Percentiles rank a stretch among this genome's conserved stretches.
These are phyloP conservation scores for Solanum paucissectum DNA, from an alignment of 257 asterid genomes.

Conservation along the genomic window DNA sequence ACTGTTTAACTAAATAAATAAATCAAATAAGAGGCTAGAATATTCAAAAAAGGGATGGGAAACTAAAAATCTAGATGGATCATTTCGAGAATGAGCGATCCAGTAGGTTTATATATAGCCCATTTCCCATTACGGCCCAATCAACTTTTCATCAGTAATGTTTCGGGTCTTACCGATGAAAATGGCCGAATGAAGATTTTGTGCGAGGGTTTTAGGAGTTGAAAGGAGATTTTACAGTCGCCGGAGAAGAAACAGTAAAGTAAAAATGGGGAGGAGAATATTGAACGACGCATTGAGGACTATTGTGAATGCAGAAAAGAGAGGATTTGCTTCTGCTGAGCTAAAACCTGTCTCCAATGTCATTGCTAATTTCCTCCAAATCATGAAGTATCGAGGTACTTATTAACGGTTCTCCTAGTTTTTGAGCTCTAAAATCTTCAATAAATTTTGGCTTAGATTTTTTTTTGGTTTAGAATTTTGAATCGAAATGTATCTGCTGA, in stretches of 20 bases:
- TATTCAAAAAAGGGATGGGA: not conserved
- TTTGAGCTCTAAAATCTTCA: not conserved
- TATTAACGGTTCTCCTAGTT: not conserved
- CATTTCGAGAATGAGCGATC: not conserved
- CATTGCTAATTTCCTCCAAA: conserved; percentile 77
- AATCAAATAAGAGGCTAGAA: not conserved
- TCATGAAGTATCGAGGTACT: conserved; percentile 87
- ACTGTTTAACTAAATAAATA: not conserved
- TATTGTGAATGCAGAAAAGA: conserved; percentile 81
- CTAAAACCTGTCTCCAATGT: conserved; percentile 72
- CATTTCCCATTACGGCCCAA: not conserved
- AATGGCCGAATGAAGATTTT: not conserved
- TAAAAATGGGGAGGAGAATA: conserved; percentile 75
- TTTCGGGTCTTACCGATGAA: not conserved
- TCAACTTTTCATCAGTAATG: not conserved
- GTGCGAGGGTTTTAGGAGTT: not conserved
- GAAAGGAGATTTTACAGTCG: not conserved
- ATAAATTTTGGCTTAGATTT: not conserved
- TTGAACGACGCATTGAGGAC: conserved; percentile 79
- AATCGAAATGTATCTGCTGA: not conserved
- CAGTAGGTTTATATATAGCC: not conserved
- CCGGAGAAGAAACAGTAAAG: not conserved
- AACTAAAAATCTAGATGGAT: not conserved
- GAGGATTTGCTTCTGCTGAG: conserved; percentile 81
- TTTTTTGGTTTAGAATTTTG: not conserved